Percentiles rank a stretch among this genome's conserved stretches.
Evolutionary conservation across 2,329 filamentous ascomycete species (phyloP).

Genomic region (Monilinia laxa): DNA sequence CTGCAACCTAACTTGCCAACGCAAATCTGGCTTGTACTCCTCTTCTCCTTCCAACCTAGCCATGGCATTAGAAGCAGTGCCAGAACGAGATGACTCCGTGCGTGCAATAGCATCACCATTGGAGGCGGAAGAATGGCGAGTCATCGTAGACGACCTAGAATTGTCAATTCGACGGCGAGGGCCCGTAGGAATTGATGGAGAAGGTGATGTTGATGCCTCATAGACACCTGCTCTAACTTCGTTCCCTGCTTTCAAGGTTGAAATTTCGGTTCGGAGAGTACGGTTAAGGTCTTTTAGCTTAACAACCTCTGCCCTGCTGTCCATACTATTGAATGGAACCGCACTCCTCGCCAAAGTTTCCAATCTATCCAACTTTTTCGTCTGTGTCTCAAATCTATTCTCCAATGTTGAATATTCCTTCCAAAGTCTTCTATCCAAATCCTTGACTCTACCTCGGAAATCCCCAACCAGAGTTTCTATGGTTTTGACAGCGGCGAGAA

Average conservation of each 20-base stretch:
- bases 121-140: conserved; percentile 54
- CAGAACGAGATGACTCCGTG: conserved; percentile 29
- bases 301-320: conserved; percentile 50
- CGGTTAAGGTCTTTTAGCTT: conserved; percentile 63
- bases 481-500: conserved; percentile 81
- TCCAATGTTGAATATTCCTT: conserved; percentile 89
- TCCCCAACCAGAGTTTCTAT: conserved; percentile 76
- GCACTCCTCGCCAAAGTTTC: conserved; percentile 75
- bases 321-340: conserved; percentile 44
- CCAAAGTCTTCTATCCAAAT: conserved; percentile 85
- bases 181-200: conserved; percentile 41
- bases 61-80: conserved; percentile 9
- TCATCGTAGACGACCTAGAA: conserved; percentile 45
- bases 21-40: conserved; percentile 56
- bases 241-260: conserved; percentile 65
- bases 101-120: conserved; percentile 32
- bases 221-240: conserved; percentile 41
- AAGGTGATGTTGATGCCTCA: conserved; percentile 41
- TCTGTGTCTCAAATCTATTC: conserved; percentile 72
- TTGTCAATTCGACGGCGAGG: conserved; percentile 32
- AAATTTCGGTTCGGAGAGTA: conserved; percentile 63
- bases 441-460: conserved; percentile 77
- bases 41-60: conserved; percentile 37
- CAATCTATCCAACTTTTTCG: conserved; percentile 83
- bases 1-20: conserved; percentile 81